Evolutionary conservation across 768 basidiomycete genomes (phyloP).

Genomic region (Gautieria morchelliformis): DNA sequence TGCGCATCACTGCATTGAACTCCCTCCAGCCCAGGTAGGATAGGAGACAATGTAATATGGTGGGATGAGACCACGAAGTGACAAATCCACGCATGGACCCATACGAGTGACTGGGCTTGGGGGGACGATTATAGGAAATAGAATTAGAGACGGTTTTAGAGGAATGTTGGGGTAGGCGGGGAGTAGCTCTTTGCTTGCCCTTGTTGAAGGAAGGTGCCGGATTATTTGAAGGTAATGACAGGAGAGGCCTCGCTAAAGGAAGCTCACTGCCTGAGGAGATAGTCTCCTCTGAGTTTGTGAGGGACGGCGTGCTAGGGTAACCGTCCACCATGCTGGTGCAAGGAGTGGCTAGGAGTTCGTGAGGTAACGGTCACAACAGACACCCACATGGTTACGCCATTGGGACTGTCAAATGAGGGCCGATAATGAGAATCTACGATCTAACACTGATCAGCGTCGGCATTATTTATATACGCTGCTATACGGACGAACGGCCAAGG

Average conservation of each 20-base stretch:
- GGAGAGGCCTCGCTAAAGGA: neutral
- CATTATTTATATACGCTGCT: no score
- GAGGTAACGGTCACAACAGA: neutral
- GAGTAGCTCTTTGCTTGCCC: neutral
- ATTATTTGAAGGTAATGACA: neutral
- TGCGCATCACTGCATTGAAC: conserved; percentile 29
- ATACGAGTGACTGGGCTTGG: neutral
- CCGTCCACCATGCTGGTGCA: neutral
- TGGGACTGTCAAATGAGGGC: no score
- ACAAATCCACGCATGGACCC: conserved; percentile 7
- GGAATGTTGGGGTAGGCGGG: neutral
- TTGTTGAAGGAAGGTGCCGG: neutral
- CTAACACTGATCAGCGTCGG: no score
- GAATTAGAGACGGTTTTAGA: neutral
- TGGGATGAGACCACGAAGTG: conserved; percentile 23
- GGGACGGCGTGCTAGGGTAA: conserved; percentile 6
- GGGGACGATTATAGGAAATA: neutral
- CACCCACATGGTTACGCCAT: no score
- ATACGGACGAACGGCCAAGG: no score
- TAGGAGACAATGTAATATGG: conserved; percentile 25
- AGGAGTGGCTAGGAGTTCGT: neutral
- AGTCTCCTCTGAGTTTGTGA: conserved; percentile 6
- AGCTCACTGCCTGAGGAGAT: conserved; percentile 2
- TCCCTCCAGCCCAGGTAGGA: conserved; percentile 27
- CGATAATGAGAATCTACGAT: no score